Base-by-base conservation (phyloP, 352 stramenopile genomes). In the Globisporangium alternatum region DNA sequence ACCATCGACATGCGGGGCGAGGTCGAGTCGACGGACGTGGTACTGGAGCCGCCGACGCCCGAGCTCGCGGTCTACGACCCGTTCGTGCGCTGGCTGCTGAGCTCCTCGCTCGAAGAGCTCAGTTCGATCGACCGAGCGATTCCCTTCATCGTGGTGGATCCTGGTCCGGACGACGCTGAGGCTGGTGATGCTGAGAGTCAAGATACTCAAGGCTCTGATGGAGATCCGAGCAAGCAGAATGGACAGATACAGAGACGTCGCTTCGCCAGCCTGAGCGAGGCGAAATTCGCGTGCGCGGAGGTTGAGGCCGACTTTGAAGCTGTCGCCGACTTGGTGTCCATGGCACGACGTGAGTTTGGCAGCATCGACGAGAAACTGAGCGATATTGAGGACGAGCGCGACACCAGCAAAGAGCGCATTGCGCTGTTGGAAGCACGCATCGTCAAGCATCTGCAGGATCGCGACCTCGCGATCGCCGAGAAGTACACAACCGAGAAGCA, bases 391-490 rank as follows among this genome's bases (percentile, higher is more conserved):
- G 69, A 77, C 19, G 77, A 91, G 49, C 65, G 68, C 2, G 71
- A 80, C 13, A 66, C 70, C 28, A 88, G 72, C 60, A 68, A 54
- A 33, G 71, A 88, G 59, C 68, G 71, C 17, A 88, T 91, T 55
- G 69, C 74, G 13, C 70, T 91, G 22, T 70, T 90, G 10, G 83
- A 91, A 57, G 73, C 81, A n/a, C 76, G 81, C 13, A 89, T 91
- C 51, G 79, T 83, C 55, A 90, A 91, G 61, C 76, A 87, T n/a
- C 48, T 91, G 31, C 79, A 90, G 54, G 80, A 91, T 55, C 79
- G 83, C 25, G 83, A 90, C 56, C 61, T 89, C 41, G 80, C 79
- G 31, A 91, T 91, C 31, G 79, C 79, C 5, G 79, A 91, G 53
- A 85, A 77, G 30, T 91, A 89, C 62, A 89, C 80, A 8, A 88